phyloP scores from a whole-genome alignment of 2,329 filamentous ascomycete genomes.

The Pestalotiopsis sp. region DNA sequence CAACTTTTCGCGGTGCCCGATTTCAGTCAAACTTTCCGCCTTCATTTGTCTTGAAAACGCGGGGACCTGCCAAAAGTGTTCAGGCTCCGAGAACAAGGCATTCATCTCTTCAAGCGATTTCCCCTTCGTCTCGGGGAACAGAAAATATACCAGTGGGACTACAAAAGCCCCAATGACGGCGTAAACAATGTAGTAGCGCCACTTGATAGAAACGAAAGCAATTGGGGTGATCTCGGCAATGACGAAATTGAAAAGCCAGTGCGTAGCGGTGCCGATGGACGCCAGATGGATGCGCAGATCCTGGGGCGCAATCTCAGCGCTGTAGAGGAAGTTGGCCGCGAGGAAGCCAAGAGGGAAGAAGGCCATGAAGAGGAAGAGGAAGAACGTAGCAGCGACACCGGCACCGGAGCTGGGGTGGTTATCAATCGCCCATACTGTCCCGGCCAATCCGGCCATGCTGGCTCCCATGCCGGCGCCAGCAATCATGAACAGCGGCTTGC shows the following conservation, averaged over 20 bases:
- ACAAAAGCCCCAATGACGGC: background rate
- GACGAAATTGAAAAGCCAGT: background rate
- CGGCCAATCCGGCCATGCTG: background rate
- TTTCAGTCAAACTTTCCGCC: too few species aligned
- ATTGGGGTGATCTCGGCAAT: background rate
- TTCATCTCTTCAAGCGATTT: background rate
- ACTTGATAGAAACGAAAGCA: background rate
- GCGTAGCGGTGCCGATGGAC: background rate
- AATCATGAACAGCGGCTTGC: background rate
- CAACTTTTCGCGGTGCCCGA: too few species aligned
- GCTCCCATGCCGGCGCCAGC: background rate
- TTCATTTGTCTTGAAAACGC: too few species aligned
- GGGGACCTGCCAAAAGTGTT: background rate
- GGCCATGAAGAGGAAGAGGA: background rate
- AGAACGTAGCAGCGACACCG: background rate
- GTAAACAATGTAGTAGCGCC: background rate
- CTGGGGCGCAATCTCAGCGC: background rate
- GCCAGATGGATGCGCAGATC: conserved; percentile 1
- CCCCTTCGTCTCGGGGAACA: background rate
- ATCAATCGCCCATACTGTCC: background rate
- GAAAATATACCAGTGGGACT: background rate
- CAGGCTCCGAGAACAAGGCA: background rate
- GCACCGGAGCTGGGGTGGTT: background rate
- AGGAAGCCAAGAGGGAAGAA: background rate
- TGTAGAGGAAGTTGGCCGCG: background rate